A percentile compares a stretch with the other conserved stretches of the same genome.
Evolutionary conservation across 148 eudicot species (phyloP).

Genomic region (Salicornia ramosissima): DNA sequence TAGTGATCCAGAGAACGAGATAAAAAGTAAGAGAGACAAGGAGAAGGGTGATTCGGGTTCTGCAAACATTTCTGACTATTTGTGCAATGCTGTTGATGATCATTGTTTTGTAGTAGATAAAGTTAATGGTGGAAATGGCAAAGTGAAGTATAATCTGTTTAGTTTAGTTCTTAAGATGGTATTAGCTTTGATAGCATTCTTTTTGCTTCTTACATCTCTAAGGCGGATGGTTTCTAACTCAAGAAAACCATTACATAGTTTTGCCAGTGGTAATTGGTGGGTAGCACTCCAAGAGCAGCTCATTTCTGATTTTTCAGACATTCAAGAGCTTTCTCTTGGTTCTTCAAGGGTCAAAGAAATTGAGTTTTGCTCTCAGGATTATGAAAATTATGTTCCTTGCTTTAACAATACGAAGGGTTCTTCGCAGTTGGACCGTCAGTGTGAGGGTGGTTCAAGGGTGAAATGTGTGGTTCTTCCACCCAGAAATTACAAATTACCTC

Average conservation of each 20-base stretch:
- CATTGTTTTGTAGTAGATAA: conserved; percentile 13
- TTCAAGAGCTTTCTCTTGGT: conserved; percentile 60
- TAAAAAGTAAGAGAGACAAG: conserved; percentile 17
- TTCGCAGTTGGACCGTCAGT: conserved; percentile 55
- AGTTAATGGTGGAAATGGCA: conserved; percentile 10
- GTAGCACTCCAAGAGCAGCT: conserved; percentile 55
- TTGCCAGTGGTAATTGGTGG: conserved; percentile 48
- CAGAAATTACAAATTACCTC: conserved; percentile 62
- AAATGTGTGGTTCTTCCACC: conserved; percentile 76
- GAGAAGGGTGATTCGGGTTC: conserved; percentile 22
- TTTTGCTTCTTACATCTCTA: conserved; percentile 37
- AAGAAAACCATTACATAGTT: conserved; percentile 36
- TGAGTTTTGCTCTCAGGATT: conserved; percentile 61
- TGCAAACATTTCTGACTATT: conserved; percentile 10
- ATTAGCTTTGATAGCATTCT: conserved; percentile 36
- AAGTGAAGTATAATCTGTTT: conserved; percentile 10
- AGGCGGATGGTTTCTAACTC: conserved; percentile 61
- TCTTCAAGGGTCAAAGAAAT: conserved; percentile 54
- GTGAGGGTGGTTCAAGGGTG: conserved; percentile 39
- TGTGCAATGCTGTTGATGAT: conserved; percentile 14
- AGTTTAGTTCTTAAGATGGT: conserved; percentile 22
- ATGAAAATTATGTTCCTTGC: conserved; percentile 79
- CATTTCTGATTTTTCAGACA: conserved; percentile 55
- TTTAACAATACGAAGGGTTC: conserved; percentile 44
- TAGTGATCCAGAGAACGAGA: conserved; percentile 18